These are phyloP conservation scores for Pleurotus salmoneostramineus DNA, from an alignment of 768 basidiomycete genomes.

Conservation along the genomic window DNA sequence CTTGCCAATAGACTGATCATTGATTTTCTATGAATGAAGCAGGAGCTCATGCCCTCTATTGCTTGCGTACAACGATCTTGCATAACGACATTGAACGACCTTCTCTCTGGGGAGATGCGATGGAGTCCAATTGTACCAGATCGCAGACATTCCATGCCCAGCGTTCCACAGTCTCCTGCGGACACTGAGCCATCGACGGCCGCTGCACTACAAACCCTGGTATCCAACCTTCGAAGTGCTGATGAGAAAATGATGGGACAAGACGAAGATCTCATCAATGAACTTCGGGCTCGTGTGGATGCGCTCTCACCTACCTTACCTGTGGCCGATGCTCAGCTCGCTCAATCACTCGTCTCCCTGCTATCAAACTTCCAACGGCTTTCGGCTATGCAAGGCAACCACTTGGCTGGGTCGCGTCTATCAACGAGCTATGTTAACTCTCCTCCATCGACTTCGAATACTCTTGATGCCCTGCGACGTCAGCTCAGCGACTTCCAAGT, in stretches of 20 bases:
- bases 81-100: slow-evolving; percentile 66
- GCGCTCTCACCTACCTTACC: slow-evolving; percentile 38
- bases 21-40: slow-evolving; percentile 28
- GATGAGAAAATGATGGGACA: slow-evolving; percentile 48
- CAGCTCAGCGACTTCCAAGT: slow-evolving; percentile 68
- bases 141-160: slow-evolving; percentile 58
- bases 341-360: slow-evolving; percentile 64
- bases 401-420: slow-evolving; percentile 8
- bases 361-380: slow-evolving; percentile 66
- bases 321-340: slow-evolving; percentile 55
- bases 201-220: slow-evolving; percentile 57
- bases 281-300: slow-evolving; percentile 56
- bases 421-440: slow-evolving; percentile 6
- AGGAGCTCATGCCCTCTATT: slow-evolving; percentile 70
- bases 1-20: background rate
- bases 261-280: slow-evolving; percentile 53
- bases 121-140: slow-evolving; percentile 58
- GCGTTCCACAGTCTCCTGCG: slow-evolving; percentile 29
- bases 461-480: slow-evolving; percentile 59
- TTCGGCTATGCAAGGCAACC: slow-evolving; percentile 32
- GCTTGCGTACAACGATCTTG: slow-evolving; percentile 70
- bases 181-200: slow-evolving; percentile 33
- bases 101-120: slow-evolving; percentile 48
- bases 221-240: slow-evolving; percentile 55
- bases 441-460: slow-evolving; percentile 23